phyloP scores from a whole-genome alignment of 2,329 filamentous ascomycete genomes.

The Aspergillus fischeri region DNA sequence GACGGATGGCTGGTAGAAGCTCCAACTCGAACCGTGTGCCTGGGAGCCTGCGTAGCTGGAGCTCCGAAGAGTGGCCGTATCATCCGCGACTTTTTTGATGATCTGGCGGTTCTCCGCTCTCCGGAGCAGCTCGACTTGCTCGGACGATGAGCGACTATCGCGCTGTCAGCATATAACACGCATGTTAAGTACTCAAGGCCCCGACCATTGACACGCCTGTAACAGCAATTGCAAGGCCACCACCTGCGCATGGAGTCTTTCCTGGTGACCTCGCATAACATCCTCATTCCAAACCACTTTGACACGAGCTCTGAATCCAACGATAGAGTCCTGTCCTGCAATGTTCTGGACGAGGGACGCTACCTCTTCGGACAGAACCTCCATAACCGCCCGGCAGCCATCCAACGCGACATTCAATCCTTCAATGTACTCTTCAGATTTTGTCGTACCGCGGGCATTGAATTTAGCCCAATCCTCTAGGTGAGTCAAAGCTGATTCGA shows the following conservation, averaged over 20 bases:
- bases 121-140: constrained; percentile 33
- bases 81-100: constrained; percentile 34
- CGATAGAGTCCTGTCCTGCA: constrained; percentile 12
- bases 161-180: background rate
- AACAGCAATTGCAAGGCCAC: constrained; percentile 36
- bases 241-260: constrained; percentile 34
- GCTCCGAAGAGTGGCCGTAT: constrained; percentile 33
- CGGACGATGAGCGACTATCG: constrained; percentile 28
- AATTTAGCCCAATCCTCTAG: constrained; percentile 33
- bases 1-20: constrained; percentile 22
- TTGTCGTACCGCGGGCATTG: constrained; percentile 19
- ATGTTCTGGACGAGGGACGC: constrained; percentile 24
- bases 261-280: constrained; percentile 32
- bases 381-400: constrained; percentile 34
- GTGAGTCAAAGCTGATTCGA: constrained; percentile 33
- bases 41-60: constrained; percentile 24
- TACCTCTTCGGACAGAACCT: constrained; percentile 33
- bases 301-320: constrained; percentile 24
- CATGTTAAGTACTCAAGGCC: background rate
- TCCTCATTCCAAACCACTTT: constrained; percentile 37
- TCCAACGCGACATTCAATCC: constrained; percentile 32
- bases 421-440: constrained; percentile 24
- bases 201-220: constrained; percentile 38
- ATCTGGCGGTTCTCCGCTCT: constrained; percentile 30
- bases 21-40: constrained; percentile 22